Percentiles rank a stretch among this genome's conserved stretches.
phyloP scores from a whole-genome alignment of 1,284 basidiomycete species.

The Paramarasmius palmivorus region DNA sequence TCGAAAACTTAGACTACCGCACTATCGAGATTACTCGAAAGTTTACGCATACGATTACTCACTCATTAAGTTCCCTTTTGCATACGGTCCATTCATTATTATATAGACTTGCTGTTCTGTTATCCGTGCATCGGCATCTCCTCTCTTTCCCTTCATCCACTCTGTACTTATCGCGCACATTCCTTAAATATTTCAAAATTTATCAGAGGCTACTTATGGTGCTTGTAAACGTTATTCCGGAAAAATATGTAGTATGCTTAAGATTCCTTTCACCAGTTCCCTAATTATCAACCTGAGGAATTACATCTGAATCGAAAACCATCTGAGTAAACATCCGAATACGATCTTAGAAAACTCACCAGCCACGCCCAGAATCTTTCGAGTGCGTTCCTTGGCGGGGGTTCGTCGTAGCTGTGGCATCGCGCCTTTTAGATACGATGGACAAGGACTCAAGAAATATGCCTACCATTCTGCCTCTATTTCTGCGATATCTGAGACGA shows the following conservation, averaged over 20 bases:
- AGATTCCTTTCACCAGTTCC: neutral
- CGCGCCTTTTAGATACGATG: constrained; percentile 2
- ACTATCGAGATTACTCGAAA: neutral
- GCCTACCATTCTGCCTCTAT: constrained; percentile 69
- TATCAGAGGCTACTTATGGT: constrained; percentile 13
- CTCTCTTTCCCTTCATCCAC: neutral
- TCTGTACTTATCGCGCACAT: constrained; percentile 8
- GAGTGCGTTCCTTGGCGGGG: constrained; percentile 63
- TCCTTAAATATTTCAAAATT: constrained; percentile 14
- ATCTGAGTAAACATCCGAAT: neutral
- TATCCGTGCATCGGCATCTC: constrained; percentile 1
- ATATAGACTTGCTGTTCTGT: constrained; percentile 13
- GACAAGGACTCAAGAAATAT: neutral
- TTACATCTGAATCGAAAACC: constrained; percentile 9
- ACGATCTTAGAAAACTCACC: constrained; percentile 41
- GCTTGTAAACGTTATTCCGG: constrained; percentile 11
- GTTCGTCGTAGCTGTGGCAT: constrained; percentile 56
- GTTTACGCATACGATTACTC: constrained; percentile 5
- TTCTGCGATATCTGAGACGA: constrained; percentile 68
- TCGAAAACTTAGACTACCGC: constrained; percentile 42
- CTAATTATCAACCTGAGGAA: neutral
- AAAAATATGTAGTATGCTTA: constrained; percentile 13
- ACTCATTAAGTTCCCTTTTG: constrained; percentile 3
- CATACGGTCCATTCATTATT: constrained; percentile 1
- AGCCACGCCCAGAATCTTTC: constrained; percentile 76